Conservation (phyloP, 2,329 filamentous ascomycete genomes). For the Penicillium sp. region DNA sequence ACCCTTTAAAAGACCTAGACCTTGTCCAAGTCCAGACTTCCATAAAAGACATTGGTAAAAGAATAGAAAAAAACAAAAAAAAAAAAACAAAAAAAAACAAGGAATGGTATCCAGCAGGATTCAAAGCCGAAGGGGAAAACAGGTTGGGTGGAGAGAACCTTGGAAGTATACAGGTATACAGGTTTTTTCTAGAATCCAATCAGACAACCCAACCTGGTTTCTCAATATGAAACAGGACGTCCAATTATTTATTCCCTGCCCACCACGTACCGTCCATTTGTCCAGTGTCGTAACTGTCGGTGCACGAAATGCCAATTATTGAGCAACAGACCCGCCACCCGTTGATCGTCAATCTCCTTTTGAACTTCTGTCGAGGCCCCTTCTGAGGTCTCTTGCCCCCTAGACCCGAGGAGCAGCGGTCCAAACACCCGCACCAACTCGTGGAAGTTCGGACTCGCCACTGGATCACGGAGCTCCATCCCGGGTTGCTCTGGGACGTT, state of each 20-base stretch:
- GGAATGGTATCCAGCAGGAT: slow-evolving; percentile 9
- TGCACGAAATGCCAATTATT: slow-evolving; percentile 37
- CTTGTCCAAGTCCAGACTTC: background rate
- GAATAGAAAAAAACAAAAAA: background rate
- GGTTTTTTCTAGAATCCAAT: background rate
- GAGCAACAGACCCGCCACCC: slow-evolving; percentile 36
- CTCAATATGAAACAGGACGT: background rate
- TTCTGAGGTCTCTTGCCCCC: slow-evolving; percentile 10
- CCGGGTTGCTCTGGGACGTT: slow-evolving; percentile 13
- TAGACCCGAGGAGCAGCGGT: slow-evolving; percentile 30
- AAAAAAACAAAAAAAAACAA: background rate
- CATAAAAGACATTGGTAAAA: background rate
- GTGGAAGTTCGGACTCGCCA: slow-evolving; percentile 25
- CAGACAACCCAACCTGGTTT: background rate
- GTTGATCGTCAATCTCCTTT: slow-evolving; percentile 27
- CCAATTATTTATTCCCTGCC: slow-evolving; percentile 1
- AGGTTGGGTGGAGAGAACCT: background rate
- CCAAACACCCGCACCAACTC: slow-evolving; percentile 35
- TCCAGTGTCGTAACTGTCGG: slow-evolving; percentile 33
- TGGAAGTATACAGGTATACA: background rate
- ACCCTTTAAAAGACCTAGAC: background rate
- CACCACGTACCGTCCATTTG: background rate
- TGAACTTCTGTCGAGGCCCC: slow-evolving; percentile 15
- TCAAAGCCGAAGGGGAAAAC: background rate
- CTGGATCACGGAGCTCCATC: slow-evolving; percentile 16